A percentile compares a stretch with the other conserved stretches of the same genome.
phyloP scores from a whole-genome alignment of 2,329 filamentous ascomycete genomes.

The Allantophomopsis lycopodina region DNA sequence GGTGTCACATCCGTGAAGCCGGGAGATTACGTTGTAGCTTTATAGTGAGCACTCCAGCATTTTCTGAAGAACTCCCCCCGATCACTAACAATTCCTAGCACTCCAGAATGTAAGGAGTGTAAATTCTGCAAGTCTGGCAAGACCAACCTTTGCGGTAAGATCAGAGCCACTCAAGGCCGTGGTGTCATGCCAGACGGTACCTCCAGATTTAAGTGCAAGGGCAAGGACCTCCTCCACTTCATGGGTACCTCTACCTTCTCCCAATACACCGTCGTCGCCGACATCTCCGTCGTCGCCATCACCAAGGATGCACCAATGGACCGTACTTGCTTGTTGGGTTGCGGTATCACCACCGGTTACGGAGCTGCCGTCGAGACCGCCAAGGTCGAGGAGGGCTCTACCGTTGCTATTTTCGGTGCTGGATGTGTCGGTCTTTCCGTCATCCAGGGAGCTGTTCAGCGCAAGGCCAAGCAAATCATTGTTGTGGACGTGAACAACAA shows the following conservation, averaged over 20 bases:
- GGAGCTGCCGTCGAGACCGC: constrained; percentile 91
- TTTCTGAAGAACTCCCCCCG: constrained; percentile 2
- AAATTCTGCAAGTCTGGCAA: constrained; percentile 99
- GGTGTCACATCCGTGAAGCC: constrained; percentile 89
- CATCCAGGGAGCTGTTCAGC: constrained; percentile 73
- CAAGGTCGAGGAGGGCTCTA: constrained; percentile 79
- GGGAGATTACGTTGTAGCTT: constrained; percentile 81
- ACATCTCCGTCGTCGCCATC: constrained; percentile 94
- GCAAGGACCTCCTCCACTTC: constrained; percentile 92
- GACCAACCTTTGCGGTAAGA: constrained; percentile 98
- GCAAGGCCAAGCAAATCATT: constrained; percentile 32
- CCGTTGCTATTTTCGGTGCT: constrained; percentile 84
- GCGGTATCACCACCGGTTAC: constrained; percentile 97
- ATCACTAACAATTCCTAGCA: constrained; percentile 37
- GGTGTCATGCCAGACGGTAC: constrained; percentile 97
- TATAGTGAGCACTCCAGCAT: constrained; percentile 48
- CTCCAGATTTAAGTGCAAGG: constrained; percentile 85
- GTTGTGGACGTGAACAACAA: constrained; percentile 69
- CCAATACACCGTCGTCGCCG: constrained; percentile 96
- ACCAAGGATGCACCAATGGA: constrained; percentile 88
- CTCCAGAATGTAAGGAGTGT: constrained; percentile 92
- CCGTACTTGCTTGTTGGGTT: constrained; percentile 88
- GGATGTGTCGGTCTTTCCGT: constrained; percentile 93
- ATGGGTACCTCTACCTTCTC: constrained; percentile 99
- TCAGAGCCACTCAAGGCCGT: constrained; percentile 88